Base-by-base conservation (phyloP, 352 stramenopile genomes). In the Phytophthora palmivora region DNA sequence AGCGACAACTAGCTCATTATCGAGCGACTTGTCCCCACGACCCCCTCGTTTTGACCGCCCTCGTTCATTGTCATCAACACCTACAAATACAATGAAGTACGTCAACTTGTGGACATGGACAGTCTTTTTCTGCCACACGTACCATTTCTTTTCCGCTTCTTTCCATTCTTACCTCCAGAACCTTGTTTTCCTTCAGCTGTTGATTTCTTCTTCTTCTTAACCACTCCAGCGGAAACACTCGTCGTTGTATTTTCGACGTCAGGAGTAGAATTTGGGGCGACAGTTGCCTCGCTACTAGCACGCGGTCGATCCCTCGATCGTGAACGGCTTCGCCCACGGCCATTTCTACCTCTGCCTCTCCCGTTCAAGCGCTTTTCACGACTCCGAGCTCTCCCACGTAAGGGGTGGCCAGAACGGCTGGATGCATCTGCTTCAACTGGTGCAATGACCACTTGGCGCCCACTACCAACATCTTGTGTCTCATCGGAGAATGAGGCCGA, bases 71-170 rank as follows among this genome's bases (percentile, higher is more conserved):
- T 50, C 69, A 41, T 69, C 59, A 39, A 28, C 50, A 37, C 10
- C 30, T 60, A 51, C 34, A 56, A 4, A 66, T 32, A 16, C 2
- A 54, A 39, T 19, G 30, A 15, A 34, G 43, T 14, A 41, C 1
- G 24, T 66, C 28, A 70, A 41, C 54, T 50, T 28, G 48, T 32
- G 7, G 37, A 14, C n/a, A 12, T 33, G 4, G 33, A 10, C n/a
- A 49, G 16, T 22, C 5, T 41, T n/a, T 26, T 50, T n/a, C n/a
- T 9, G n/a, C 3, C 15, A 48, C 18, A 58, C 36, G 24, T 57
- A 73, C 70, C 70, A 54, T 63, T 75, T 67, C 66, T 62, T 69
- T 74, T 78, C 38, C 65, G 65, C 39, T 70, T 78, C 22, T 72
- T 72, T 19, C 54, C 44, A 56, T 55, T 68, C 42, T 26, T 58